These are phyloP conservation scores for Xanthoparmelia taractica DNA, from an alignment of 495 filamentous ascomycete species.

Conservation along the genomic window DNA sequence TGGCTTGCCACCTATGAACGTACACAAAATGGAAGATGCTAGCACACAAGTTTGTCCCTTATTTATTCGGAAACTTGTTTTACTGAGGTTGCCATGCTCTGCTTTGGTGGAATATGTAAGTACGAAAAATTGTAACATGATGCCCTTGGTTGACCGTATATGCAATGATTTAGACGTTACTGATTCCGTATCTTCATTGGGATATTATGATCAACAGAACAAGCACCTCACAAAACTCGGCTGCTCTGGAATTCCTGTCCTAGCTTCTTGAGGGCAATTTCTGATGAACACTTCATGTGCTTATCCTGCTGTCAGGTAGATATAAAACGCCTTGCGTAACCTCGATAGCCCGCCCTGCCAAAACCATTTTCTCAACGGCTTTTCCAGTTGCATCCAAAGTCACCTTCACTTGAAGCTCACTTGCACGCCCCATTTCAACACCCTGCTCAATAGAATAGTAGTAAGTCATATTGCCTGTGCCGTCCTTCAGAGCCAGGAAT, in stretches of 20 bases:
- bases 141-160: not conserved
- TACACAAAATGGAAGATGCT: not conserved
- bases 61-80: not conserved
- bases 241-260: not conserved
- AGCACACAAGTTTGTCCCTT: not conserved
- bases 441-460: slow-evolving; percentile 55
- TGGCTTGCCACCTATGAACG: not conserved
- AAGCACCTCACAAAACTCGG: not conserved
- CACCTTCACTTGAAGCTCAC: slow-evolving; percentile 43
- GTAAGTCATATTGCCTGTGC: slow-evolving; percentile 26
- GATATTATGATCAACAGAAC: not conserved
- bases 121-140: not conserved
- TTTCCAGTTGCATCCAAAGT: slow-evolving; percentile 28
- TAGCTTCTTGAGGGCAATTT: not conserved
- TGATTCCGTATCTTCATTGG: not conserved
- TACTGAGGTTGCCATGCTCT: not conserved
- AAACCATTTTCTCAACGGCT: slow-evolving; percentile 37
- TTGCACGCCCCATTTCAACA: slow-evolving; percentile 61
- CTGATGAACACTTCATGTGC: not conserved
- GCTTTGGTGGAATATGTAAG: not conserved
- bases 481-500: slow-evolving; percentile 44
- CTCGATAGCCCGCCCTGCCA: slow-evolving; percentile 45
- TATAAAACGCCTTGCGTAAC: slow-evolving; percentile 45
- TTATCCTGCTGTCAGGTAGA: slow-evolving; percentile 10
- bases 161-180: not conserved